phyloP scores from a whole-genome alignment of 768 basidiomycete species.

The Tephrocybe sp. region DNA sequence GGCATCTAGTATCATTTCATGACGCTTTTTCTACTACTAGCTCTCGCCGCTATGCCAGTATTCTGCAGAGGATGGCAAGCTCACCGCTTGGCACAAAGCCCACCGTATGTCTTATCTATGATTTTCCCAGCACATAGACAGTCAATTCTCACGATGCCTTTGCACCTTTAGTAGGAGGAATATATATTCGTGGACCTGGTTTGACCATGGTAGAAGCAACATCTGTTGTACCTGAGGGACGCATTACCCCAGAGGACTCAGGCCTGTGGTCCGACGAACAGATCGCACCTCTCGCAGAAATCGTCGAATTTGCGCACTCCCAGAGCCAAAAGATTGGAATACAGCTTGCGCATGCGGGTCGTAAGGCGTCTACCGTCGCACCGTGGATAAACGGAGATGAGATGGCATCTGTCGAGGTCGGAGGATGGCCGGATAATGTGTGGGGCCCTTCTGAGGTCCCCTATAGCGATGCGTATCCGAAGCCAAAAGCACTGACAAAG shows the following conservation, averaged over 20 bases:
- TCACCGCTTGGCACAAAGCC: conserved; percentile 56
- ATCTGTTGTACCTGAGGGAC: conserved; percentile 54
- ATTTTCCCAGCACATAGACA: conserved; percentile 9
- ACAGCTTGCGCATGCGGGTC: conserved; percentile 74
- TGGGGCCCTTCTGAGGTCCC: conserved; percentile 55
- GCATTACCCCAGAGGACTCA: conserved; percentile 64
- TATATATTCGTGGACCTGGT: conserved; percentile 52
- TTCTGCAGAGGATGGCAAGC: conserved; percentile 49
- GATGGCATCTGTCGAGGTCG: conserved; percentile 31
- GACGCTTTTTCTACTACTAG: too few species aligned
- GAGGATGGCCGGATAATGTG: conserved; percentile 55
- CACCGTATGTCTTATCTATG: conserved; percentile 48
- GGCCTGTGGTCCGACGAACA: conserved; percentile 68
- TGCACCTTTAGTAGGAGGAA: conserved; percentile 42
- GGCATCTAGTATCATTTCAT: too few species aligned
- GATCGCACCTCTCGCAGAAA: conserved; percentile 37
- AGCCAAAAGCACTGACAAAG: conserved; percentile 53
- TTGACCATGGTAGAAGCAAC: conserved; percentile 65
- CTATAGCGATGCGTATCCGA: conserved; percentile 38
- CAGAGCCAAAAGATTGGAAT: conserved; percentile 69
- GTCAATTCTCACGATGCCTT: neutral
- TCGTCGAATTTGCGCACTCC: conserved; percentile 72
- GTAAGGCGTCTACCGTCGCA: conserved; percentile 65
- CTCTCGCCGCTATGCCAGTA: conserved; percentile 62
- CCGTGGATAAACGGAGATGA: conserved; percentile 52